Base-by-base conservation (phyloP, 108 stramenopile genomes). In the Nannochloropsis oceanica region DNA sequence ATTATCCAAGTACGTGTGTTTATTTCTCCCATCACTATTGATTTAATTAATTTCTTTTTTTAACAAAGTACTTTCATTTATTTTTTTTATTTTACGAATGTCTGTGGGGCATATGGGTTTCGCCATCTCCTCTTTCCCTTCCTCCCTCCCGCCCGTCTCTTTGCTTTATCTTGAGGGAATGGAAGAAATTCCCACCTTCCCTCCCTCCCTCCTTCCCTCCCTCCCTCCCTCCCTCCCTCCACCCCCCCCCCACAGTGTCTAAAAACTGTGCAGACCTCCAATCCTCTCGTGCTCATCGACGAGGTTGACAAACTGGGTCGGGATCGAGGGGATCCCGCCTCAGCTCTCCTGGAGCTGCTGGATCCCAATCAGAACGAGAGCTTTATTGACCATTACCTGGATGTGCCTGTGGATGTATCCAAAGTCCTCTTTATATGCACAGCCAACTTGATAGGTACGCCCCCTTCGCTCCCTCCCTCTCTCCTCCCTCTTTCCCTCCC, bases 361-460 rank as follows among this genome's bases (percentile, higher is more conserved):
- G 97, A 99, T 85, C 97, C 99, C 0, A 91, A 87, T 43, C 97
- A 98, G 85, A 99, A 98, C 86, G 86, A 88, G 9, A 88, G 92
- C 7, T 99, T 99, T 89, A 84, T 92, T 26, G 99, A 99, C 88
- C 95, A 97, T 86, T 99, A 96, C 86, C 92, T 98, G n/a, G 99
- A 99, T 89, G 95, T 94, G 79, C 97, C 97, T 9, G 94, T 98
- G 8, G 99, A 99, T 89, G 94, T 98, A 42, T 95, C 94, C 90
- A 95, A 97, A 79, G 94, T 95, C 12, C 92, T 99, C 27, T 99
- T 99, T 87, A 94, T 99, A 91, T 99, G 97, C 88, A 99, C 99
- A 11, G 97, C 97, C 11, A 99, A 99, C 92, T 94, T 87, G 59
- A 73, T 73, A 18, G 59, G 59, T 73, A n/a, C 18, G 22, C n/a